Percentiles rank a stretch among this genome's conserved stretches.
phyloP scores from a whole-genome alignment of 2,329 filamentous ascomycete species.

The Alternaria longipes region DNA sequence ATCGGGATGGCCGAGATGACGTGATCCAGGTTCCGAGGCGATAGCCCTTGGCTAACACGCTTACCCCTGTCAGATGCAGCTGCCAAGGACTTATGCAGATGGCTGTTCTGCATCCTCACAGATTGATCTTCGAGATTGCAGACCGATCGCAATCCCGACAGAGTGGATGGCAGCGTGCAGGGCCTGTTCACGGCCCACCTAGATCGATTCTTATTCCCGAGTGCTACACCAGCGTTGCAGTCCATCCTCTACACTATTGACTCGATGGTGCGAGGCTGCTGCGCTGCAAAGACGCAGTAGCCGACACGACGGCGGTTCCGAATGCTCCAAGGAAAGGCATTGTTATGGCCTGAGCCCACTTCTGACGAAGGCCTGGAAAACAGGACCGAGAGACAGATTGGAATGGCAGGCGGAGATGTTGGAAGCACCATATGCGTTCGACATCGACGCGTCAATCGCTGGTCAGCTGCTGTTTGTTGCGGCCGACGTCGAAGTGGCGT shows the following conservation, averaged over 20 bases:
- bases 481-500: slow-evolving; percentile 5
- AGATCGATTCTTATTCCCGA: background rate
- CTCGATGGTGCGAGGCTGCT: background rate
- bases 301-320: background rate
- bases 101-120: background rate
- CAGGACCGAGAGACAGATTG: background rate
- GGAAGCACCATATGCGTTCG: background rate
- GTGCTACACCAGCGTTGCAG: background rate
- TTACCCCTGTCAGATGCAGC: background rate
- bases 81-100: background rate
- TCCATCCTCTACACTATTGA: background rate
- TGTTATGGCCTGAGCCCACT: background rate
- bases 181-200: background rate
- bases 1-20: too few species aligned
- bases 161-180: background rate
- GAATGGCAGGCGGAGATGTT: background rate
- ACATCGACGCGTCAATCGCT: background rate
- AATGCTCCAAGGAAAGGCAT: background rate
- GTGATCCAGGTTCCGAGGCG: background rate
- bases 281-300: slow-evolving; percentile 3
- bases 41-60: too few species aligned
- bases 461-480: background rate
- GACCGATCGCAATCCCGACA: too few species aligned
- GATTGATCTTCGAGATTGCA: too few species aligned
- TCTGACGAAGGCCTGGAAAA: background rate